Percentiles rank a stretch among this genome's conserved stretches.
phyloP scores from a whole-genome alignment of 164 flowering plant species.

The Hamamelis virginiana region DNA sequence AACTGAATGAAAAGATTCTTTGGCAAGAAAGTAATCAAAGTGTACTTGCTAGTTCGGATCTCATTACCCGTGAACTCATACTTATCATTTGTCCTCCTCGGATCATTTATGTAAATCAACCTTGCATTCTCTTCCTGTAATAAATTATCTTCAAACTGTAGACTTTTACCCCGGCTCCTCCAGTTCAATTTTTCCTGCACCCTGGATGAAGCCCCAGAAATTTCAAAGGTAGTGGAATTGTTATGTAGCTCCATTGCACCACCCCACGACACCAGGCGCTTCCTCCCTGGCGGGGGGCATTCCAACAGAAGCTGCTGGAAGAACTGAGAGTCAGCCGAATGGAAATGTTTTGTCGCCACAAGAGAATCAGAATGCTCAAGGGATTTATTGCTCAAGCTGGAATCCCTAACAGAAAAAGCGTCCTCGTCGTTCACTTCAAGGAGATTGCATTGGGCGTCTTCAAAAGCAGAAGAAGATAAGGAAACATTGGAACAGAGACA shows the following conservation, averaged over 20 bases:
- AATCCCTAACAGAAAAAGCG: constrained; percentile 17
- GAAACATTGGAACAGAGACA: constrained; percentile 34
- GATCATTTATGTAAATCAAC: constrained; percentile 72
- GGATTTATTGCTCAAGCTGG: constrained; percentile 3
- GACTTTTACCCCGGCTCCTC: constrained; percentile 50
- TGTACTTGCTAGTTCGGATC: constrained; percentile 86
- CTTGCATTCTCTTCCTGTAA: constrained; percentile 53
- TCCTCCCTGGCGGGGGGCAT: constrained; percentile 44
- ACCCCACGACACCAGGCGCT: constrained; percentile 58
- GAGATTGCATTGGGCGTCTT: constrained; percentile 22
- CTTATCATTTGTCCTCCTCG: constrained; percentile 74
- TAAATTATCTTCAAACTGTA: constrained; percentile 51
- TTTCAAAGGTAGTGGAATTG: constrained; percentile 40
- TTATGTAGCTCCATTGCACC: constrained; percentile 53
- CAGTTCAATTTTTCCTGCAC: constrained; percentile 44
- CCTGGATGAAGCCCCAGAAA: constrained; percentile 40
- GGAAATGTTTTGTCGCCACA: constrained; percentile 10
- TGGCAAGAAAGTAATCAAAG: constrained; percentile 78
- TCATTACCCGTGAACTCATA: constrained; percentile 86
- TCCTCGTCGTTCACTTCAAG: constrained; percentile 26
- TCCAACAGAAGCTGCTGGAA: constrained; percentile 34
- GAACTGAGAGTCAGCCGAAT: constrained; percentile 32
- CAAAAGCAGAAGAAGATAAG: constrained; percentile 31
- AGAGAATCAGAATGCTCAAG: constrained; percentile 13
- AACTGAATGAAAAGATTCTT: constrained; percentile 91